Percentiles rank a stretch among this genome's conserved stretches.
Evolutionary conservation across 371 early-diverging fungal species (phyloP).

Genomic region (Syncephalastrum monosporum): DNA sequence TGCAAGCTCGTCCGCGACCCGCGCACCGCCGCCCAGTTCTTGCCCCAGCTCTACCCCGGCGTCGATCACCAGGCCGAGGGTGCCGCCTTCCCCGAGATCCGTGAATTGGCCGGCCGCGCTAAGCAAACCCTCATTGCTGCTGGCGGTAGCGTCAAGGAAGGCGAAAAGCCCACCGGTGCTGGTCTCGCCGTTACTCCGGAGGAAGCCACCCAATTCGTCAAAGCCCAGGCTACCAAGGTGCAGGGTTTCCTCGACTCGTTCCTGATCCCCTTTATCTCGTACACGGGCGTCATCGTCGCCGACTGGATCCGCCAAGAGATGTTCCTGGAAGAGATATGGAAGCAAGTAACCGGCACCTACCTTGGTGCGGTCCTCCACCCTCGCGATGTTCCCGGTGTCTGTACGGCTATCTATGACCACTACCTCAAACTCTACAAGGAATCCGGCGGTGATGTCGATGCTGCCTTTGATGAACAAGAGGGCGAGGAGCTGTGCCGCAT

Average conservation of each 20-base stretch:
- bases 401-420: constrained; percentile 33
- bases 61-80: constrained; percentile 59
- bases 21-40: constrained; percentile 60
- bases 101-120: constrained; percentile 58
- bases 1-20: constrained; percentile 66
- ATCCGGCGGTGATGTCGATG: constrained; percentile 46
- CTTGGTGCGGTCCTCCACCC: constrained; percentile 45
- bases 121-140: constrained; percentile 56
- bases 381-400: constrained; percentile 37
- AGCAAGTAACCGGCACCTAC: constrained; percentile 33
- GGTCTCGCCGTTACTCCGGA: constrained; percentile 33
- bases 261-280: constrained; percentile 44
- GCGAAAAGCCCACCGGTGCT: constrained; percentile 26
- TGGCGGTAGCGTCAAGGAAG: constrained; percentile 41
- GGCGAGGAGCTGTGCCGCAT: constrained; percentile 75
- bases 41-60: constrained; percentile 70
- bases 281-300: constrained; percentile 47
- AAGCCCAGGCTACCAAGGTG: constrained; percentile 44
- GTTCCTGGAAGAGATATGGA: constrained; percentile 54
- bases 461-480: constrained; percentile 47
- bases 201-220: constrained; percentile 43
- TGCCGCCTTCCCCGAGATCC: constrained; percentile 63
- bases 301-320: constrained; percentile 55
- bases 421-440: constrained; percentile 46
- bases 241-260: constrained; percentile 58